Percentiles rank a stretch among this genome's conserved stretches.
These are phyloP conservation scores for Dothideomycetes sp. DNA, from an alignment of 2,329 filamentous ascomycete genomes.

Conservation along the genomic window DNA sequence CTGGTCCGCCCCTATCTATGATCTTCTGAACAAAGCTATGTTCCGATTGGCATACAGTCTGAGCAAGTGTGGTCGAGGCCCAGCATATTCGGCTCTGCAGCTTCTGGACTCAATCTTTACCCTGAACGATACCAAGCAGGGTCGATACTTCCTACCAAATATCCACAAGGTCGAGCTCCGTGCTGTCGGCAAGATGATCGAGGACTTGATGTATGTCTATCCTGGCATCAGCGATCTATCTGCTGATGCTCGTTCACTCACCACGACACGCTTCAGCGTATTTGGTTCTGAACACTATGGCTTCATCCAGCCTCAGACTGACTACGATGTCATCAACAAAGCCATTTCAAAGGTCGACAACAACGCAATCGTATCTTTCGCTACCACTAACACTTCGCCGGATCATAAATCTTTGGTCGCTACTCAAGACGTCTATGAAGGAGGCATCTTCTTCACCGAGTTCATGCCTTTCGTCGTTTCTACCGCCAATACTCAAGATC, in stretches of 20 bases:
- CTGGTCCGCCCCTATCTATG: conserved; percentile 3
- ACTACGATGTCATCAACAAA: neutral
- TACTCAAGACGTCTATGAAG: conserved; percentile 2
- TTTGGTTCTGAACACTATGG: neutral
- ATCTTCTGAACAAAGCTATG: conserved; percentile 15
- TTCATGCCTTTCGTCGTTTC: conserved; percentile 3
- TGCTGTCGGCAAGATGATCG: too few relatives aligned
- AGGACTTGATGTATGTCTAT: too few relatives aligned
- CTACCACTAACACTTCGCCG: conserved; percentile 2
- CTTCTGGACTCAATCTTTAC: too few relatives aligned
- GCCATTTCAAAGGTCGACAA: neutral
- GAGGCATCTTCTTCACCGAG: conserved; percentile 1
- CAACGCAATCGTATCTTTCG: neutral
- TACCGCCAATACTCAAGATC: conserved; percentile 1
- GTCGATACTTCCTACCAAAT: too few relatives aligned
- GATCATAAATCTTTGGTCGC: neutral
- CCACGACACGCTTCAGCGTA: neutral
- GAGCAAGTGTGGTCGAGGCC: conserved; percentile 21
- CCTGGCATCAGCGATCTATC: too few relatives aligned
- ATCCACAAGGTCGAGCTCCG: too few relatives aligned
- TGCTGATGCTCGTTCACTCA: too few relatives aligned
- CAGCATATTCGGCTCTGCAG: conserved; percentile 17
- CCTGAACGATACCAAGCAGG: too few relatives aligned
- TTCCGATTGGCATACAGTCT: conserved; percentile 20
- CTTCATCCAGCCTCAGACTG: neutral